Evolutionary conservation across 164 flowering plant species (phyloP).

Genomic region (Piper longum): DNA sequence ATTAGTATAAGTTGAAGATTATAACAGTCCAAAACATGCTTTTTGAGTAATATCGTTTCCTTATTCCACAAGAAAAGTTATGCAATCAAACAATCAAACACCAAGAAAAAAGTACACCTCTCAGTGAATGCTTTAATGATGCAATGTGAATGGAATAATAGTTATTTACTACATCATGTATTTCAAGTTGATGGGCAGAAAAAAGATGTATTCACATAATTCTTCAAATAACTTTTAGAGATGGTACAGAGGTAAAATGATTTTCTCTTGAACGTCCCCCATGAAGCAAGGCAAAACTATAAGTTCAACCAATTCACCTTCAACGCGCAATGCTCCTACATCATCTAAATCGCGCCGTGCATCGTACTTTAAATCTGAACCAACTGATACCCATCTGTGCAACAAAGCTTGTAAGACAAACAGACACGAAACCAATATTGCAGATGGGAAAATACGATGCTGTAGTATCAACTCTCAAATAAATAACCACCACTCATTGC

Average conservation of each 20-base stretch:
- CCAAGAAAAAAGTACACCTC: no score
- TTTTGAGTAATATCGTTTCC: no score
- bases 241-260: no score
- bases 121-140: no score
- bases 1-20: not conserved
- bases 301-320: constrained; percentile 34
- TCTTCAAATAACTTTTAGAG: no score
- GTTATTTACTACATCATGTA: no score
- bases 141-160: no score
- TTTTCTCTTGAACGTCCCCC: not conserved
- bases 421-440: not conserved
- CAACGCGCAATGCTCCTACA: constrained; percentile 59
- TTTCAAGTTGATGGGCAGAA: no score
- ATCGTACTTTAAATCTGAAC: constrained; percentile 92
- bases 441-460: not conserved
- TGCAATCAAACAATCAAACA: no score
- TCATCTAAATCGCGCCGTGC: constrained; percentile 96
- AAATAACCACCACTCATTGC: not conserved
- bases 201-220: no score
- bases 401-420: constrained; percentile 9
- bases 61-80: no score
- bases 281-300: not conserved
- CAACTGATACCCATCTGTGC: constrained; percentile 93
- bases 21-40: no score
- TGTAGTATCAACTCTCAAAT: not conserved